Conservation (phyloP, 371 early-diverging fungal genomes). For the Circinella umbellata region DNA sequence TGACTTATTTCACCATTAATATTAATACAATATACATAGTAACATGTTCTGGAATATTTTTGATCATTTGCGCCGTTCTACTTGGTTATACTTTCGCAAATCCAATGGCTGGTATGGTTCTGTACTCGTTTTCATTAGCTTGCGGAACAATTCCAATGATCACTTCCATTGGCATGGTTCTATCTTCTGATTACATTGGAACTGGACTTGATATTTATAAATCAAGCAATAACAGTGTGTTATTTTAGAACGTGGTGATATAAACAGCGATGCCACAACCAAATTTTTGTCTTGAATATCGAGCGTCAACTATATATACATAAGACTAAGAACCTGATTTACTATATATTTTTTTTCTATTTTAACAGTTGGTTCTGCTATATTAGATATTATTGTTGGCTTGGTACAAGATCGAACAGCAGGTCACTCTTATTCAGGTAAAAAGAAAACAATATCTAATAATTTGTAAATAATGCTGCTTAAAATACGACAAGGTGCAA, state of each 20-base stretch:
- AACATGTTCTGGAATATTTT: conserved; percentile 40
- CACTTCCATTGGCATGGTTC: conserved; percentile 53
- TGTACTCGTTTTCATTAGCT: conserved; percentile 54
- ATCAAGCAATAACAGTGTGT: conserved; percentile 37
- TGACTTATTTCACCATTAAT: too few species aligned
- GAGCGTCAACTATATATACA: too few species aligned
- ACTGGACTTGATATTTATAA: conserved; percentile 61
- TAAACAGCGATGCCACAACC: too few species aligned
- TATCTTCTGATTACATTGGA: conserved; percentile 55
- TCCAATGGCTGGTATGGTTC: conserved; percentile 51
- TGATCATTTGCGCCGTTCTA: conserved; percentile 44
- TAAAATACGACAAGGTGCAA: too few species aligned
- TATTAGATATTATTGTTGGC: conserved; percentile 56
- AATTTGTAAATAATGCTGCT: not conserved
- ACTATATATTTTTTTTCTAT: not conserved
- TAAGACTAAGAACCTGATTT: too few species aligned
- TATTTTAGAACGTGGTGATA: too few species aligned
- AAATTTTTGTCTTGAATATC: too few species aligned
- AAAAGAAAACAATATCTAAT: not conserved
- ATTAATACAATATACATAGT: conserved; percentile 7
- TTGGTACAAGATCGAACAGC: conserved; percentile 54
- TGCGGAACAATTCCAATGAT: conserved; percentile 61
- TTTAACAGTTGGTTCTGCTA: conserved; percentile 42
- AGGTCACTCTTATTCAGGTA: conserved; percentile 37
- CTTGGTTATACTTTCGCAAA: conserved; percentile 48